Percentiles rank a stretch among this genome's conserved stretches.
Evolutionary conservation across 768 basidiomycete genomes (phyloP).

Genomic region (Boletellus ananiceps): DNA sequence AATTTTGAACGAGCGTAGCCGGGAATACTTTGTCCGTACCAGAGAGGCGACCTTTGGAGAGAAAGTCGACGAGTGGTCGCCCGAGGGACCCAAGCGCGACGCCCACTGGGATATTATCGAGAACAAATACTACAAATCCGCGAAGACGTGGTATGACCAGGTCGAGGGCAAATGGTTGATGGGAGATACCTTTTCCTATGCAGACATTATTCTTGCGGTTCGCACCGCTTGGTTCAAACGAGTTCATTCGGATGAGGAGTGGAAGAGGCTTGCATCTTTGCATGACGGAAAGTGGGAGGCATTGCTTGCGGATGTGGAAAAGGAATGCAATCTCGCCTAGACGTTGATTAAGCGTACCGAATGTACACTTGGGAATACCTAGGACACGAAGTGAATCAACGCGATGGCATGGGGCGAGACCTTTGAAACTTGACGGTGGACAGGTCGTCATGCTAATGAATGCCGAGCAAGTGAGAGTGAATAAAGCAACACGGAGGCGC

Average conservation of each 20-base stretch:
- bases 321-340: conserved; percentile 20
- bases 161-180: conserved; percentile 27
- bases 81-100: conserved; percentile 31
- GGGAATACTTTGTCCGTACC: conserved; percentile 36
- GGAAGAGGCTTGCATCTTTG: conserved; percentile 22
- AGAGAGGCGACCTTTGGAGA: conserved; percentile 31
- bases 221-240: conserved; percentile 15
- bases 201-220: conserved; percentile 26
- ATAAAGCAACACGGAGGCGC: neutral
- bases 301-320: conserved; percentile 22
- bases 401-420: no score
- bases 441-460: no score
- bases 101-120: conserved; percentile 25
- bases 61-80: conserved; percentile 37
- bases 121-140: conserved; percentile 5
- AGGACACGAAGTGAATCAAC: no score
- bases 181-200: conserved; percentile 29
- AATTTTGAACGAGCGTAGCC: conserved; percentile 33
- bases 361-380: no score
- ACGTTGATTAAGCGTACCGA: neutral
- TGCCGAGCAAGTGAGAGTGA: no score
- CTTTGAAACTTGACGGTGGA: no score
- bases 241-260: conserved; percentile 22
- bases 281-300: conserved; percentile 26
- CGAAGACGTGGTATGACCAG: conserved; percentile 20